Base-by-base conservation (phyloP, 768 basidiomycete genomes). In the Wakefieldia striispora region DNA sequence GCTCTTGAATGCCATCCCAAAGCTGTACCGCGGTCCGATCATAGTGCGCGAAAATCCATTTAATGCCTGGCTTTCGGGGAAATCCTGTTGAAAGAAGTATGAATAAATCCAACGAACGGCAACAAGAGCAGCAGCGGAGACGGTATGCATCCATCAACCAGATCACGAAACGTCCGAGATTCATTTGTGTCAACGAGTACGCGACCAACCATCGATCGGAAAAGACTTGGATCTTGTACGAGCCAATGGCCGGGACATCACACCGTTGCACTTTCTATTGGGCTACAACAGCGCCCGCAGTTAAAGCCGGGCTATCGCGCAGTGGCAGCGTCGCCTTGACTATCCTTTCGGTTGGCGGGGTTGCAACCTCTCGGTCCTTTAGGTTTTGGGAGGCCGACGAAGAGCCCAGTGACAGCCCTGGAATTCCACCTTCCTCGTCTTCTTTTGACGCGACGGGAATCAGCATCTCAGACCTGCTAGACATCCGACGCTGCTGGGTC, bases 281-380 rank as follows among this genome's bases (percentile, higher is more conserved):
- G 20, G 65, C 65, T 8, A 43, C 63, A 20, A 68, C 58, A 10
- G 72, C 75, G 43, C 72, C 72, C 45, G 82, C 72, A 42, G 77
- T 72, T 50, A 85, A 72, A 37, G 78, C 71, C 40, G 80, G 74
- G 57, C 78, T 83, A 64, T 88, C 85, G 54, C 75, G 77, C 55
- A 82, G 80, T 16, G 83, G 74, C 47, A 83, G 63, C 63, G 84
- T 77, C 34, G 81, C 70, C 65, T 81, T 84, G 69, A 82, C 68
- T 49, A 75, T 73, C 37, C 52, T 61, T 36, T 70, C 52, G n/a
- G 65, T 64, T 40, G 80, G 75, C 58, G 76, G 76, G 40, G 64
- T 33, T 17, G 69, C 49, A 41, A 67, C 54, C 49, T 72, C 78
- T 51, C 72, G 60, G 35, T 70, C 66, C 53, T 72, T 67, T 21